Percentiles rank a stretch among this genome's conserved stretches.
Evolutionary conservation across 208 protist genomes (phyloP).

Genomic region (Histomonas meleagridis): DNA sequence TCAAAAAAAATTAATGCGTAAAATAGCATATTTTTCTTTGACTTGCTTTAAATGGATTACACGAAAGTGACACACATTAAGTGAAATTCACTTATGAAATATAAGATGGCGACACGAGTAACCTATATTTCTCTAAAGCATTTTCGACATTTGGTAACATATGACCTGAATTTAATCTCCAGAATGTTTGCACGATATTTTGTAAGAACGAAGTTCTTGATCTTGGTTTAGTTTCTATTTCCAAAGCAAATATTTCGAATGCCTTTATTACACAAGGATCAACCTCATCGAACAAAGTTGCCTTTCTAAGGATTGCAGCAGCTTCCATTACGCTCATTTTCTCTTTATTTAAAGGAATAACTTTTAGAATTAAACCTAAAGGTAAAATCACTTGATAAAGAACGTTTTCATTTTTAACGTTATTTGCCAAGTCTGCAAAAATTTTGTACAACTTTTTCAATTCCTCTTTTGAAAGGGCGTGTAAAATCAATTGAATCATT

Average conservation of each 20-base stretch:
- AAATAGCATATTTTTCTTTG: no score
- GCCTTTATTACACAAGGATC: background rate
- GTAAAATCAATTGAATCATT: background rate
- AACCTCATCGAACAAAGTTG: background rate
- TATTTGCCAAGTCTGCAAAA: background rate
- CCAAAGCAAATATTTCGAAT: background rate
- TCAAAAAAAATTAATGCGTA: no score
- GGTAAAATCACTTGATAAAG: background rate
- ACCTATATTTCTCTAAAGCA: background rate
- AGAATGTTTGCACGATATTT: background rate
- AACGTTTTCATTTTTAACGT: background rate
- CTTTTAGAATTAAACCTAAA: background rate
- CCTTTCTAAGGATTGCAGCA: background rate
- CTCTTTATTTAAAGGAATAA: background rate
- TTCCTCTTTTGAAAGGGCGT: background rate
- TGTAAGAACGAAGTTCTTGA: background rate
- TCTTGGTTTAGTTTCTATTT: background rate
- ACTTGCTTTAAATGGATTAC: no score
- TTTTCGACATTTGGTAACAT: background rate
- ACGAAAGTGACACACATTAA: no score
- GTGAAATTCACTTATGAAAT: no score
- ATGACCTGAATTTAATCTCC: background rate
- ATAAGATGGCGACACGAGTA: background rate
- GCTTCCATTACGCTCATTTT: background rate
- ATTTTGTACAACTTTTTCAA: background rate